phyloP scores from a whole-genome alignment of 2,329 filamentous ascomycete genomes.

The Ceratocystis cubensis region DNA sequence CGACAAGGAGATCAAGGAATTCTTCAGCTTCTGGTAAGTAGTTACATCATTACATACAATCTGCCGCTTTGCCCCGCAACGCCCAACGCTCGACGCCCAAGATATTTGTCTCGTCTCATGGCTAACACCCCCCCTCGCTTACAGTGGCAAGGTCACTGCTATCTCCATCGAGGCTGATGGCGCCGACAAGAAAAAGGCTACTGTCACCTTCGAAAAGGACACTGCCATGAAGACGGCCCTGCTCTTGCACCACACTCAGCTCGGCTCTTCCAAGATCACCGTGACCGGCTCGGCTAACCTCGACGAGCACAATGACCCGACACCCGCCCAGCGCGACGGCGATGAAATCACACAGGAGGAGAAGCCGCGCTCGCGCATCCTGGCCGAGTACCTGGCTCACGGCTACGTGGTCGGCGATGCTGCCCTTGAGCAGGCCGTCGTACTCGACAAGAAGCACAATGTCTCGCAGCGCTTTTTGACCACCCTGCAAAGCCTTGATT shows the following conservation, averaged over 20 bases:
- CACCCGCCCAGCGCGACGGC: constrained; percentile 12
- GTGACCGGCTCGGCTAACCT: constrained; percentile 53
- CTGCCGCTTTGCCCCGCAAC: background rate
- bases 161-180: constrained; percentile 61
- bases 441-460: constrained; percentile 80
- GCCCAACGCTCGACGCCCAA: background rate
- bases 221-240: constrained; percentile 94
- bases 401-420: constrained; percentile 70
- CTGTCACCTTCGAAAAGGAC: constrained; percentile 94
- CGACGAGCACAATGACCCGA: constrained; percentile 45
- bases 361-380: constrained; percentile 85
- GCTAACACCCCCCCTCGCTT: constrained; percentile 15
- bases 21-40: constrained; percentile 84
- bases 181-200: constrained; percentile 58
- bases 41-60: constrained; percentile 24
- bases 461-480: constrained; percentile 67
- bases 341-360: constrained; percentile 84
- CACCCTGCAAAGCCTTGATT: constrained; percentile 65
- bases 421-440: constrained; percentile 70
- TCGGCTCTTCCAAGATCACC: constrained; percentile 73
- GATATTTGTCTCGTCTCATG: background rate
- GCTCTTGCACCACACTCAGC: constrained; percentile 91
- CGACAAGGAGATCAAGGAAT: constrained; percentile 86
- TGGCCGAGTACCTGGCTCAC: constrained; percentile 93
- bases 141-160: constrained; percentile 77